These are phyloP conservation scores for Xylaria acuta DNA, from an alignment of 495 filamentous ascomycete species.

Conservation along the genomic window DNA sequence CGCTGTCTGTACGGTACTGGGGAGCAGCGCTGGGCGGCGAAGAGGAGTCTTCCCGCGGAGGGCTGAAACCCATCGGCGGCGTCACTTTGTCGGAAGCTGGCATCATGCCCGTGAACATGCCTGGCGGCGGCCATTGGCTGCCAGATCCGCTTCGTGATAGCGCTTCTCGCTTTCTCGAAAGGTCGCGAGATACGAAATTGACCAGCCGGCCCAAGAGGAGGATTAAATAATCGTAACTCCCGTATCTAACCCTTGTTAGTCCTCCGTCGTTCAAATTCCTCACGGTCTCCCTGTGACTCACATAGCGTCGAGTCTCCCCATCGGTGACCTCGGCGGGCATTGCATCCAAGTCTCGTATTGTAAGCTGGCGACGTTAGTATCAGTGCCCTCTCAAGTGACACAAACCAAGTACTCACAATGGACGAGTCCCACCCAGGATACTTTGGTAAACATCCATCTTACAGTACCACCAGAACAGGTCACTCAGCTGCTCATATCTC, in stretches of 20 bases:
- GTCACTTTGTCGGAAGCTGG: slow-evolving; percentile 58
- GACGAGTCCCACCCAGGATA: slow-evolving; percentile 80
- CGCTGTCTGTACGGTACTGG: slow-evolving; percentile 51
- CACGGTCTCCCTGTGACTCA: slow-evolving; percentile 38
- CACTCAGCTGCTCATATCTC: slow-evolving; percentile 77
- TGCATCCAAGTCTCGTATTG: slow-evolving; percentile 81
- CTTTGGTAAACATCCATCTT: slow-evolving; percentile 95
- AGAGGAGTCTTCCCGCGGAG: slow-evolving; percentile 41
- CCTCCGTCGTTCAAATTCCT: not conserved
- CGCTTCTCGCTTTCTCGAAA: slow-evolving; percentile 74
- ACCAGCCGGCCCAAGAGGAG: slow-evolving; percentile 83
- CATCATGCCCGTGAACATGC: slow-evolving; percentile 67
- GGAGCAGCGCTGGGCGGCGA: slow-evolving; percentile 43
- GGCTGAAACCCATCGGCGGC: slow-evolving; percentile 65
- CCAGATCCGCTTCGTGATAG: slow-evolving; percentile 51
- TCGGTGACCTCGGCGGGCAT: slow-evolving; percentile 80
- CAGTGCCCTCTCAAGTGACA: slow-evolving; percentile 1
- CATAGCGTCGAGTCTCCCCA: slow-evolving; percentile 79
- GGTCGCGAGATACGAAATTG: slow-evolving; percentile 79
- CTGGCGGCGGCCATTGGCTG: slow-evolving; percentile 42
- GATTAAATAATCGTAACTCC: slow-evolving; percentile 83
- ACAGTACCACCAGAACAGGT: slow-evolving; percentile 95
- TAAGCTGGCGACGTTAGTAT: slow-evolving; percentile 62
- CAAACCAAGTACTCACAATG: slow-evolving; percentile 69
- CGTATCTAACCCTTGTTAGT: slow-evolving; percentile 60